Conservation (phyloP, 179 eudicot species). For the Corrigiola litoralis region DNA sequence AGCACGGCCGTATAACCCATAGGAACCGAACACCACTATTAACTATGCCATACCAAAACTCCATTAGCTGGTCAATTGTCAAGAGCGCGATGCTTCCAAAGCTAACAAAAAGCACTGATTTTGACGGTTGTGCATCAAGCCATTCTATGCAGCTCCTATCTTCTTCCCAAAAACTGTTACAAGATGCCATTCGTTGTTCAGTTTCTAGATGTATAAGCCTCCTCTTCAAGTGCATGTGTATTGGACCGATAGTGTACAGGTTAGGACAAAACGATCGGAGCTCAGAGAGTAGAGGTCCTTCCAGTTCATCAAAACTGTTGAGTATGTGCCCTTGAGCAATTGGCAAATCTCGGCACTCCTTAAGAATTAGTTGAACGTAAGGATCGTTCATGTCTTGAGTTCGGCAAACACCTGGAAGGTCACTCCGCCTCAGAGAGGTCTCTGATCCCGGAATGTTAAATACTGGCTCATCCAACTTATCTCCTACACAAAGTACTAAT, state of each 20-base stretch:
- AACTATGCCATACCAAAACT: slow-evolving; percentile 40
- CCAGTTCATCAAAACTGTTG: slow-evolving; percentile 36
- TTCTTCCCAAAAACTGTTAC: slow-evolving; percentile 33
- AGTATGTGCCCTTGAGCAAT: slow-evolving; percentile 37
- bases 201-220: background rate
- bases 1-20: slow-evolving; percentile 34
- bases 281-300: slow-evolving; percentile 32
- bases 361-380: slow-evolving; percentile 16
- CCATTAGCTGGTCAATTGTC: slow-evolving; percentile 27
- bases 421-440: slow-evolving; percentile 24
- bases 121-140: slow-evolving; percentile 38
- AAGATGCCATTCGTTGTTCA: background rate
- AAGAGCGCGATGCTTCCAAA: slow-evolving; percentile 30
- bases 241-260: slow-evolving; percentile 44
- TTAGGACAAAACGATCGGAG: slow-evolving; percentile 30
- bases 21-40: slow-evolving; percentile 36
- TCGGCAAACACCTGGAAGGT: slow-evolving; percentile 34
- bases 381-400: slow-evolving; percentile 14
- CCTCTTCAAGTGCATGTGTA: slow-evolving; percentile 22
- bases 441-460: slow-evolving; percentile 22
- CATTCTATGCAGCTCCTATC: slow-evolving; percentile 34
- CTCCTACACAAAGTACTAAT: slow-evolving; percentile 16
- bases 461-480: slow-evolving; percentile 26
- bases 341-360: slow-evolving; percentile 30
- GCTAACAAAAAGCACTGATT: slow-evolving; percentile 41